These are phyloP conservation scores for Geotrichum europaeum DNA, from an alignment of 1,139 yeast genomes.

Conservation along the genomic window DNA sequence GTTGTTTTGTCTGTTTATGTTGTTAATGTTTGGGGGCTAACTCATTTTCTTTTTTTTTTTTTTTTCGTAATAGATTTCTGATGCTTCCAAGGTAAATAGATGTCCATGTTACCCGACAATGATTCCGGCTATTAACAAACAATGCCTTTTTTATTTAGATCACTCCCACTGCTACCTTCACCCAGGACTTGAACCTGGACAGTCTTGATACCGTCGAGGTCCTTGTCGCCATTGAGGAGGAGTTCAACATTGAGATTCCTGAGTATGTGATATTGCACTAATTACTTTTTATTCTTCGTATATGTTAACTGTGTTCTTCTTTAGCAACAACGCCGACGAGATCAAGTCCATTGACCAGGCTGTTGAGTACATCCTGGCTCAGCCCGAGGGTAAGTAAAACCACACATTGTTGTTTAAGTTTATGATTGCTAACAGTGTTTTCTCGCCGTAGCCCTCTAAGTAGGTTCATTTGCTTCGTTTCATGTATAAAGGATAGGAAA, in stretches of 20 bases:
- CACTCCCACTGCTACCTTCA: constrained; percentile 53
- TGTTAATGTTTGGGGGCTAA: not conserved
- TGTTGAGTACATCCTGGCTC: constrained; percentile 66
- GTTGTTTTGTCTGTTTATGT: not conserved
- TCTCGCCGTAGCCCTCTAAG: not conserved
- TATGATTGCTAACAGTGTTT: not conserved
- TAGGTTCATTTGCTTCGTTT: not conserved
- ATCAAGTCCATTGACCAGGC: constrained; percentile 85
- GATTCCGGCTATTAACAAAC: not conserved
- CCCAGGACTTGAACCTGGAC: constrained; percentile 73
- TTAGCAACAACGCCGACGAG: constrained; percentile 69
- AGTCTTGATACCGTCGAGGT: constrained; percentile 82
- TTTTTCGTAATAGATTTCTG: constrained; percentile 21
- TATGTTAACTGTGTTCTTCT: not conserved
- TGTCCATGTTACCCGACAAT: not conserved
- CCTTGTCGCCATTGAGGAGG: constrained; percentile 77
- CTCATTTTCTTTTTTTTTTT: not conserved
- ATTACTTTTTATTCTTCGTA: not conserved
- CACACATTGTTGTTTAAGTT: not conserved
- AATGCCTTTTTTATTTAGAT: constrained; percentile 34
- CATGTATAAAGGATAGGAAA: not conserved
- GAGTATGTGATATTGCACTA: constrained; percentile 38
- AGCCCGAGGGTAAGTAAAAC: constrained; percentile 48
- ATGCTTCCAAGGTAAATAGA: constrained; percentile 24
- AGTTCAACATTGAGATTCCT: constrained; percentile 61